Percentiles rank a stretch among this genome's conserved stretches.
phyloP scores from a whole-genome alignment of 2,329 filamentous ascomycete species.

The Westerdykella ornata region DNA sequence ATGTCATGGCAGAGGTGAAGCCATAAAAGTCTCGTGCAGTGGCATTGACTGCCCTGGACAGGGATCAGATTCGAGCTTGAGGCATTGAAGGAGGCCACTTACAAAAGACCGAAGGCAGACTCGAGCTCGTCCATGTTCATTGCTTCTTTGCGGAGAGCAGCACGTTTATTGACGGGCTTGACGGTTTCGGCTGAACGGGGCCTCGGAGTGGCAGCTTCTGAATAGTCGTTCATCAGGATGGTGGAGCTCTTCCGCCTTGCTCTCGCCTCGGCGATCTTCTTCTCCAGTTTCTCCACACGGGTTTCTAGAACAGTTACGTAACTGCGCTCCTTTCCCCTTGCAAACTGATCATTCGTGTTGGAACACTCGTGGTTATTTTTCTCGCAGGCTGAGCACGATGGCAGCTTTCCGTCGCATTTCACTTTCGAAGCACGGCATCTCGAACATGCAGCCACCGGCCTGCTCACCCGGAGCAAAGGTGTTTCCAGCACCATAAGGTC shows the following conservation, averaged over 20 bases:
- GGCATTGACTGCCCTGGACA: slow-evolving; percentile 74
- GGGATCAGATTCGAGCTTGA: background rate
- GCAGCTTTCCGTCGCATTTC: slow-evolving; percentile 95
- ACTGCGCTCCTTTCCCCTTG: slow-evolving; percentile 88
- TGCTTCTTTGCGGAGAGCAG: slow-evolving; percentile 58
- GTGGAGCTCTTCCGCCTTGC: slow-evolving; percentile 67
- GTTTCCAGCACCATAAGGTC: slow-evolving; percentile 46
- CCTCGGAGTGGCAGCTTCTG: slow-evolving; percentile 50
- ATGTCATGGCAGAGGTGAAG: slow-evolving; percentile 82
- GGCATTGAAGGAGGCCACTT: slow-evolving; percentile 29
- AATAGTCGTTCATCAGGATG: slow-evolving; percentile 55
- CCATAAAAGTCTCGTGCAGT: slow-evolving; percentile 91
- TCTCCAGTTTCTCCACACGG: slow-evolving; percentile 80
- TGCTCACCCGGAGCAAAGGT: slow-evolving; percentile 63
- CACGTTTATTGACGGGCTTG: slow-evolving; percentile 33
- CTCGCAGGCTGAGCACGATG: slow-evolving; percentile 91
- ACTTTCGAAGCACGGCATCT: slow-evolving; percentile 88
- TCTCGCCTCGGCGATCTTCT: slow-evolving; percentile 59
- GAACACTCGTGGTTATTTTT: slow-evolving; percentile 85
- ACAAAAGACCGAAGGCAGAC: slow-evolving; percentile 90
- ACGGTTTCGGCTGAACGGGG: slow-evolving; percentile 32
- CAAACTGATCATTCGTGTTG: slow-evolving; percentile 92
- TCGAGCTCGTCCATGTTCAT: slow-evolving; percentile 86
- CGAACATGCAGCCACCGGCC: slow-evolving; percentile 73
- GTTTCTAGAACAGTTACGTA: slow-evolving; percentile 95